A percentile compares a stretch with the other conserved stretches of the same genome.
phyloP scores from a whole-genome alignment of 768 basidiomycete species.

The Rhizopogon vulgaris region DNA sequence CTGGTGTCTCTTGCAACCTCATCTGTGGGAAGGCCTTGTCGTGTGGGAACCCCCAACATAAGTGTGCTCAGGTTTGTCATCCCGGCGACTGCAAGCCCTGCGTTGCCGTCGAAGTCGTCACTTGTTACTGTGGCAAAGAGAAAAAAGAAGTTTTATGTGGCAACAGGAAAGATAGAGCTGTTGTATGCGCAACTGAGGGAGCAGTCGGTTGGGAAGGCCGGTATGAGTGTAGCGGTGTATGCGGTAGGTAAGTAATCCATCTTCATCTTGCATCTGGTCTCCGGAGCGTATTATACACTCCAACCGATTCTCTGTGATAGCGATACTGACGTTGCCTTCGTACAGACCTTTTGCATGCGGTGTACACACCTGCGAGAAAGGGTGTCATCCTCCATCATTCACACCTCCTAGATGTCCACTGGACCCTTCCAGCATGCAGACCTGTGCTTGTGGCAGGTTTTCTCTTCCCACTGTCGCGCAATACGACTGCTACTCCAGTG shows the following conservation, averaged over 20 bases:
- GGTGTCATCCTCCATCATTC: slow-evolving; percentile 72
- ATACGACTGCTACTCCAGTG: neutral
- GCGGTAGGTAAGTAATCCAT: neutral
- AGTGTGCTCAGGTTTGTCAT: slow-evolving; percentile 69
- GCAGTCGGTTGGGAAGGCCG: slow-evolving; percentile 61
- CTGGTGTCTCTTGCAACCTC: slow-evolving; percentile 28
- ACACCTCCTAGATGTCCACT: slow-evolving; percentile 59
- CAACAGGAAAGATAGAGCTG: slow-evolving; percentile 42
- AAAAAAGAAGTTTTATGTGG: slow-evolving; percentile 60
- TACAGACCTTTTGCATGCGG: slow-evolving; percentile 69
- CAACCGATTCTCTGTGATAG: neutral
- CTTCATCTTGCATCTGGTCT: neutral
- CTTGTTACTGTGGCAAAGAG: slow-evolving; percentile 81
- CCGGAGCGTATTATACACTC: neutral
- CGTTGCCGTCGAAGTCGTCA: slow-evolving; percentile 40
- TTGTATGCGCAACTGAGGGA: slow-evolving; percentile 25
- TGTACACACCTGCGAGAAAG: slow-evolving; percentile 62
- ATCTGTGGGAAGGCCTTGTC: slow-evolving; percentile 39
- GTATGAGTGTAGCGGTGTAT: slow-evolving; percentile 1
- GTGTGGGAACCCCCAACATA: slow-evolving; percentile 64
- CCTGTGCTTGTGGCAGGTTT: slow-evolving; percentile 80
- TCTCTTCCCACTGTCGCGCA: slow-evolving; percentile 32
- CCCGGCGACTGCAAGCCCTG: slow-evolving; percentile 70
- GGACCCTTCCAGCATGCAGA: slow-evolving; percentile 59
- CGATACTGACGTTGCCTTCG: neutral